Base-by-base conservation (phyloP, 1,284 basidiomycete genomes). In the Apiotrichum porosum region DNA sequence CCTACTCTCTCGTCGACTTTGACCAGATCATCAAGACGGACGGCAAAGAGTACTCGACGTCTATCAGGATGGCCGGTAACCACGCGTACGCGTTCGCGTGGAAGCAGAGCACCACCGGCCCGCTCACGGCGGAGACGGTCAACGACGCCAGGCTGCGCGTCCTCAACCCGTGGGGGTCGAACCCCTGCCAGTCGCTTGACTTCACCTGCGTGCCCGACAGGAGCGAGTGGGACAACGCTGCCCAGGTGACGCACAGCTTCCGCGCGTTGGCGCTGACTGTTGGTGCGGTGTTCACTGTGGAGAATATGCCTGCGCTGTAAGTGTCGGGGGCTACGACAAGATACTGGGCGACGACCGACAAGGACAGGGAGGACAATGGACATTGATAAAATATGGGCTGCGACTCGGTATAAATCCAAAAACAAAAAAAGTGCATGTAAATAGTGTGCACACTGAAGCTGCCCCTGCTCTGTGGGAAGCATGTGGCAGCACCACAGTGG, bases 131-230 rank as follows among this genome's bases (percentile, higher is more conserved):
- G 33, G 26, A 28, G 26, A 13, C 39, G 19, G 31, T 36, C 23
- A 40, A 37, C n/a, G 26, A 32, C 32, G n/a, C 41, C 13, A 33
- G 38, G 19, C 37, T 53, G 14, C 15, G 18, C 18, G 13, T 46
- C 18, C 43, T 53, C 45, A 57, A 57, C 36, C 55, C 55, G 13
- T 57, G 55, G 55, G 55, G 51, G n/a, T n/a, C 19, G 22, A 57
- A 57, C 37, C 55, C 55, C 15, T 18, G 21, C n/a, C 32, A 28
- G 39, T 45, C 40, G 51, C 45, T 34, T 3, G 49, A 48, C n/a
- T n/a, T n/a, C n/a, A n/a, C n/a, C n/a, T n/a, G n/a, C n/a, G n/a
- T n/a, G n/a, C n/a, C n/a, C n/a, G 41, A 36, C 23, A 23, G 35
- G 12, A 47, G 55, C 37, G 18, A 14, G n/a, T 48, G 22, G 15